phyloP scores from a whole-genome alignment of 164 flowering plant species.

The Santalum album region DNA sequence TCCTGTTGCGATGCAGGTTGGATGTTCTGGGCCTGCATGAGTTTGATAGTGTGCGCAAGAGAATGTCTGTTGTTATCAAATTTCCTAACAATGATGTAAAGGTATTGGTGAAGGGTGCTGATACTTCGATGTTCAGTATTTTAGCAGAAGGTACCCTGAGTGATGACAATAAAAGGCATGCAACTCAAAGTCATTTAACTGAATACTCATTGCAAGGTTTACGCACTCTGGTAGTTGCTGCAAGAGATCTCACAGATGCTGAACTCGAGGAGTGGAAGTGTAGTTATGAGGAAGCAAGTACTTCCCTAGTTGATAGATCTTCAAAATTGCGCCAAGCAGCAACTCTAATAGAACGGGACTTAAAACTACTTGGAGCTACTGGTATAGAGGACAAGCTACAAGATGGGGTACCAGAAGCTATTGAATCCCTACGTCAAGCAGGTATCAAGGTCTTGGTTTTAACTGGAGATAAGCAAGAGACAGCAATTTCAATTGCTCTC shows the following conservation, averaged over 20 bases:
- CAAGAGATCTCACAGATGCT: constrained; percentile 55
- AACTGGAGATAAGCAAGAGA: constrained; percentile 96
- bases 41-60: constrained; percentile 87
- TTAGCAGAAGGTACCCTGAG: constrained; percentile 30
- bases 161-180: constrained; percentile 21
- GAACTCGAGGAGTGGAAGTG: constrained; percentile 76
- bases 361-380: constrained; percentile 76
- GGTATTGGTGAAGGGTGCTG: constrained; percentile 94
- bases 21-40: constrained; percentile 61
- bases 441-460: constrained; percentile 95
- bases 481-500: constrained; percentile 89
- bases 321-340: constrained; percentile 75
- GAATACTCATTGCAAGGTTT: constrained; percentile 75
- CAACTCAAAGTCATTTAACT: constrained; percentile 53
- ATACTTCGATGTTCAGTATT: constrained; percentile 65
- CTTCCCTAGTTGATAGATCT: constrained; percentile 70
- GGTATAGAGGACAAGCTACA: constrained; percentile 87
- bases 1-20: constrained; percentile 31
- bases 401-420: constrained; percentile 90
- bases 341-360: constrained; percentile 55
- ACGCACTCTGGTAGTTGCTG: constrained; percentile 84
- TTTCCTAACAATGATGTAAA: constrained; percentile 69
- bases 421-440: constrained; percentile 87
- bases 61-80: constrained; percentile 86
- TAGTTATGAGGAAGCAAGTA: constrained; percentile 81